A percentile compares a stretch with the other conserved stretches of the same genome.
These are phyloP conservation scores for Epichloe coenophiala DNA, from an alignment of 2,329 filamentous ascomycete genomes.

Conservation along the genomic window DNA sequence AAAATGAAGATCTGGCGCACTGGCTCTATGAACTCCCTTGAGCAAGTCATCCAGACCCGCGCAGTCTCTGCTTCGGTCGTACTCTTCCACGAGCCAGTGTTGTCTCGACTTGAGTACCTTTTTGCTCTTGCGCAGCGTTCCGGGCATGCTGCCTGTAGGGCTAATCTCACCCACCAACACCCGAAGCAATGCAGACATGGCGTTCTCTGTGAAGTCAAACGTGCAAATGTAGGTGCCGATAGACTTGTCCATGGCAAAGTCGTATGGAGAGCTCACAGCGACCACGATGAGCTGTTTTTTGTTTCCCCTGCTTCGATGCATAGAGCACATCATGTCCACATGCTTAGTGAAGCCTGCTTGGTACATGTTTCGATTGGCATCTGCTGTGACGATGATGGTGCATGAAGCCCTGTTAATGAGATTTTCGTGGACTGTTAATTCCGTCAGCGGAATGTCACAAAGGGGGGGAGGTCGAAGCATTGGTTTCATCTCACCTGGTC, in stretches of 20 bases:
- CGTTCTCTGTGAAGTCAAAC: conserved; percentile 90
- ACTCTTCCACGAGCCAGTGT: conserved; percentile 87
- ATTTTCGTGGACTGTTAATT: conserved; percentile 61
- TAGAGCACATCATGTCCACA: conserved; percentile 86
- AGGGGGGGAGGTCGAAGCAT: neutral
- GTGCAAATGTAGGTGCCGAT: conserved; percentile 92
- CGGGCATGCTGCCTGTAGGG: conserved; percentile 46
- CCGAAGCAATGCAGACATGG: conserved; percentile 70
- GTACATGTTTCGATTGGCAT: conserved; percentile 87
- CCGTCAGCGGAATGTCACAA: conserved; percentile 6
- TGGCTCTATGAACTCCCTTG: conserved; percentile 52
- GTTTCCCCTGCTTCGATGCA: conserved; percentile 61
- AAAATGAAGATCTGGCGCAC: conserved; percentile 53
- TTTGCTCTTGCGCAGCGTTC: conserved; percentile 74
- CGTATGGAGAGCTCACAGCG: conserved; percentile 88
- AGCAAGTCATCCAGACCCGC: conserved; percentile 64
- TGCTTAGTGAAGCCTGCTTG: conserved; percentile 94
- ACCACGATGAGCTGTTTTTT: conserved; percentile 87
- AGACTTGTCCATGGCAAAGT: conserved; percentile 83
- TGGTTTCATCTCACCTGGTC: conserved; percentile 41
- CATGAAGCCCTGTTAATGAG: conserved; percentile 78
- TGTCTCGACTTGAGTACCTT: conserved; percentile 82
- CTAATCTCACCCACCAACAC: conserved; percentile 66
- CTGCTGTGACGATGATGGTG: conserved; percentile 82
- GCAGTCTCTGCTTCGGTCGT: conserved; percentile 65